These are phyloP conservation scores for Eragrostis tef DNA, from an alignment of 202 grass and related monocot species.

Conservation along the genomic window DNA sequence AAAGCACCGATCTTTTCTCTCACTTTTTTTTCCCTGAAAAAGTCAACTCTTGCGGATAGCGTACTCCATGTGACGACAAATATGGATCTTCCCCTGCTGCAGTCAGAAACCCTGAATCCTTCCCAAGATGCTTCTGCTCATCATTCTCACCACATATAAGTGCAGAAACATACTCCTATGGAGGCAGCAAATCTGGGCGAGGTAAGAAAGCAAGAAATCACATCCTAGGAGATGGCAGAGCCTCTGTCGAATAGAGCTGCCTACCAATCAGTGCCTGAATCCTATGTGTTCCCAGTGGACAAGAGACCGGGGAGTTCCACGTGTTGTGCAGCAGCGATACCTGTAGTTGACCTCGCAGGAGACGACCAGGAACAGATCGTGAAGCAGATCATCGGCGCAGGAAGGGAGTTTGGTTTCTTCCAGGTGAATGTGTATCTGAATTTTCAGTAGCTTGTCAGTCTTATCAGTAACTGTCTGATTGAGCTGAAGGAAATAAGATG, in stretches of 20 bases:
- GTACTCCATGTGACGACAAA: constrained; percentile 8
- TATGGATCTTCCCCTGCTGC: not conserved
- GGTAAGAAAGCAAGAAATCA: not conserved
- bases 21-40: too few species aligned
- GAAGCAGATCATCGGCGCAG: constrained; percentile 35
- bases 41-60: not conserved
- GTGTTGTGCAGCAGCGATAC: not conserved
- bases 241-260: constrained; percentile 29
- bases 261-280: constrained; percentile 1
- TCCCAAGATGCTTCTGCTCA: constrained; percentile 27
- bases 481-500: too few species aligned
- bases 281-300: constrained; percentile 23
- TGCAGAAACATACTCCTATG: too few species aligned
- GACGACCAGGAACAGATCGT: constrained; percentile 8
- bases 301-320: constrained; percentile 2
- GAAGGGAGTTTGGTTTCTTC: constrained; percentile 31
- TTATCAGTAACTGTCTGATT: not conserved
- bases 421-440: constrained; percentile 21
- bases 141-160: not conserved
- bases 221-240: constrained; percentile 5
- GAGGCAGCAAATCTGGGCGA: not conserved
- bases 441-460: not conserved
- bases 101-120: not conserved
- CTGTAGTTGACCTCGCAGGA: constrained; percentile 22
- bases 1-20: too few species aligned